phyloP scores from a whole-genome alignment of 768 basidiomycete genomes.

The Macrolepiota fuliginosa region DNA sequence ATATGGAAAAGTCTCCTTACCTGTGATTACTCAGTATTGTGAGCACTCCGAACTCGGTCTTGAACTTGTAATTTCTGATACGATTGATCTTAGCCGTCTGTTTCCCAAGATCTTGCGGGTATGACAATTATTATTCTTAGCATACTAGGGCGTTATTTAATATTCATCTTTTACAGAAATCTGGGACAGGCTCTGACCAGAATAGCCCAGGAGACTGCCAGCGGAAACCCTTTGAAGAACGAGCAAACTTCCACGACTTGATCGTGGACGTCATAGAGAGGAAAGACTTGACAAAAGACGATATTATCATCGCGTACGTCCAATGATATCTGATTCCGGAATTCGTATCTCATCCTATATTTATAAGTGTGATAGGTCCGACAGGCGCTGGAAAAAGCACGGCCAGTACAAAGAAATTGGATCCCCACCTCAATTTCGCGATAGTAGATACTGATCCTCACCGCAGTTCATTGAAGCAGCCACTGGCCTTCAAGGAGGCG shows the following conservation, averaged over 20 bases:
- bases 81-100: no score
- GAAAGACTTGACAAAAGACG: constrained; percentile 10
- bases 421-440: neutral
- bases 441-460: no score
- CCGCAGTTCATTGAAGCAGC: neutral
- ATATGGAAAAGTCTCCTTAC: no score
- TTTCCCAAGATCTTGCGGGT: neutral
- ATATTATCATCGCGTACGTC: constrained; percentile 21
- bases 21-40: no score
- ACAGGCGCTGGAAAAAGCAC: constrained; percentile 30
- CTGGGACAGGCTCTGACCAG: neutral
- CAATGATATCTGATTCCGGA: neutral
- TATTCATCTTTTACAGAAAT: neutral
- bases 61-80: no score
- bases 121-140: neutral
- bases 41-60: no score
- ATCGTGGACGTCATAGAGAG: neutral
- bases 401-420: constrained; percentile 14
- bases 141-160: neutral
- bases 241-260: neutral
- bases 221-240: no score
- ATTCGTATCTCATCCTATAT: neutral
- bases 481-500: constrained; percentile 20
- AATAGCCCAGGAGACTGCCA: neutral
- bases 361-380: no score